Percentiles rank a stretch among this genome's conserved stretches.
phyloP scores from a whole-genome alignment of 2,329 filamentous ascomycete species.

The Hysterium pulicare region DNA sequence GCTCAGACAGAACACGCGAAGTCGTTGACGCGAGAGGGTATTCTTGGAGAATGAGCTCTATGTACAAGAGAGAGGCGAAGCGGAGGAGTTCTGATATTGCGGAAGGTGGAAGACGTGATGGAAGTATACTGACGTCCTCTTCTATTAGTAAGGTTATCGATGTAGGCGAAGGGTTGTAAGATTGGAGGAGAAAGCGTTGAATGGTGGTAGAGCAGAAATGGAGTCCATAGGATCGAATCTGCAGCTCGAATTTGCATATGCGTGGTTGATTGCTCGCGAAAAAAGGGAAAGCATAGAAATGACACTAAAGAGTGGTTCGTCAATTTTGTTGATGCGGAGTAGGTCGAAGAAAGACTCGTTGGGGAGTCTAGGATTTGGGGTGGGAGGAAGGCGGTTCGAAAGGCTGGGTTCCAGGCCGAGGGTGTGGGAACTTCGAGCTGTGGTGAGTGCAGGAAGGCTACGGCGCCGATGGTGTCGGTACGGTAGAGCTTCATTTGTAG shows the following conservation, averaged over 20 bases:
- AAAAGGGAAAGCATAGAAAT: not conserved
- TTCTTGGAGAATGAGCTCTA: not conserved
- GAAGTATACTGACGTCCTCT: too few relatives aligned
- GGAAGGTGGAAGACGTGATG: not conserved
- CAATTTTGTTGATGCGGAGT: too few relatives aligned
- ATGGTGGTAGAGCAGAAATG: not conserved
- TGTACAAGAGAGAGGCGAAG: not conserved
- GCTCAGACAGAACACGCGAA: too few relatives aligned
- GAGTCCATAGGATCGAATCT: not conserved
- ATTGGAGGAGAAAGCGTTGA: not conserved
- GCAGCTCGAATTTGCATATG: not conserved
- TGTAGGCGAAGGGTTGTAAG: not conserved
- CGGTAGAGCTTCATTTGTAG: constrained; percentile 2
- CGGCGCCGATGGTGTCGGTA: not conserved
- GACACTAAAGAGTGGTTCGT: not conserved
- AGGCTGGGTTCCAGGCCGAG: not conserved
- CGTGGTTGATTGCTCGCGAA: not conserved
- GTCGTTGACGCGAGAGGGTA: not conserved
- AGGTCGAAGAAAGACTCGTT: too few relatives aligned
- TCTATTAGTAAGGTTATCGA: too few relatives aligned
- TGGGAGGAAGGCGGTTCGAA: not conserved
- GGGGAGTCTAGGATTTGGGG: not conserved
- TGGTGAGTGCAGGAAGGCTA: not conserved
- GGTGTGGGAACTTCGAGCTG: not conserved
- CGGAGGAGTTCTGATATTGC: not conserved